A percentile compares a stretch with the other conserved stretches of the same genome.
Conservation (phyloP, 345 rosid species). For the Lepidium africanum region DNA sequence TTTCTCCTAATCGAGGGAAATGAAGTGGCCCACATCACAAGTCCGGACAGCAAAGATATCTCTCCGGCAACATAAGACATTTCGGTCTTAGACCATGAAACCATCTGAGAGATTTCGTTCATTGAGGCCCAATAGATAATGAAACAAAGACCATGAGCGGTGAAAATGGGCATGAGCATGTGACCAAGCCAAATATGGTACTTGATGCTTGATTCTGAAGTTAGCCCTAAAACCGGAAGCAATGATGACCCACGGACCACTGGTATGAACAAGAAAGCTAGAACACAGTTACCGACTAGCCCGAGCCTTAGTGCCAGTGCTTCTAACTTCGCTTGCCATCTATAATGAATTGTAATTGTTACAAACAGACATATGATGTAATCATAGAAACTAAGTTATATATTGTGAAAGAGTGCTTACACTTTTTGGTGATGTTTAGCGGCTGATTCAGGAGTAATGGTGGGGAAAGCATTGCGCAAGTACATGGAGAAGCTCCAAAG, state of each 20-base stretch:
- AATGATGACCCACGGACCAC: conserved; percentile 76
- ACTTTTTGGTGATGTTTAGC: conserved; percentile 23
- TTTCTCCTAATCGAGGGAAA: conserved; percentile 41
- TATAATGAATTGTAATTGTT: background rate
- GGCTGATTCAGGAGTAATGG: conserved; percentile 31
- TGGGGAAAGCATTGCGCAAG: conserved; percentile 31
- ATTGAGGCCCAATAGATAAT: conserved; percentile 39
- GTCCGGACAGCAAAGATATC: conserved; percentile 49
- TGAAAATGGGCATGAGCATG: conserved; percentile 47
- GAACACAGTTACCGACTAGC: conserved; percentile 46
- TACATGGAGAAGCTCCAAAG: conserved; percentile 49
- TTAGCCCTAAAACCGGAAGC: conserved; percentile 57
- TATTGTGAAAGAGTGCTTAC: conserved; percentile 29
- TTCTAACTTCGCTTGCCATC: conserved; percentile 51
- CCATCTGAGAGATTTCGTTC: conserved; percentile 34
- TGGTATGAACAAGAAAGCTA: conserved; percentile 62
- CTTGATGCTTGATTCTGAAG: conserved; percentile 77
- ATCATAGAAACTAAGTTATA: background rate
- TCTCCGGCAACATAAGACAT: conserved; percentile 69
- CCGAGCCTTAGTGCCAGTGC: conserved; percentile 36
- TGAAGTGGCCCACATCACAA: conserved; percentile 63
- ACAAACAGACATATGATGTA: background rate
- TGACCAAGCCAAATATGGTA: conserved; percentile 90
- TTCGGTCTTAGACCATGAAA: conserved; percentile 36
- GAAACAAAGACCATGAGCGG: conserved; percentile 54